These are phyloP conservation scores for Oxyria digyna DNA, from an alignment of 148 eudicot species.

Conservation along the genomic window DNA sequence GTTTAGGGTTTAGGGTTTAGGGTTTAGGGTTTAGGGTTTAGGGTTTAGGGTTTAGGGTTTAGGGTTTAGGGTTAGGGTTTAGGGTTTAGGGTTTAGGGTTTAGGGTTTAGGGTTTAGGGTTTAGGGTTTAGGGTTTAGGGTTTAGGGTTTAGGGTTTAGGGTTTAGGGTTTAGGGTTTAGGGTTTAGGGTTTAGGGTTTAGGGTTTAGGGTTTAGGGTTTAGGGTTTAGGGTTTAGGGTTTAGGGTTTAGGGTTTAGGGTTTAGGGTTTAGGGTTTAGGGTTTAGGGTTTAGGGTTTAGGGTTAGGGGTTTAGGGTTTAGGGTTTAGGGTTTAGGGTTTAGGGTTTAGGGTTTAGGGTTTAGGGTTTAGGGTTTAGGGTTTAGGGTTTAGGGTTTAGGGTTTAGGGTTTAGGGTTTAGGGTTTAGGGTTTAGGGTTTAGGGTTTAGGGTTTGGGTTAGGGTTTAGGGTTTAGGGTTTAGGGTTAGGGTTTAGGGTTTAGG, in stretches of 20 bases:
- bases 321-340: slow-evolving; percentile 18
- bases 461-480: slow-evolving; percentile 20
- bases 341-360: slow-evolving; percentile 22
- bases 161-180: slow-evolving; percentile 7
- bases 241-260: not conserved
- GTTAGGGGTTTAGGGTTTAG: no score
- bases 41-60: not conserved
- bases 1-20: not conserved
- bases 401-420: slow-evolving; percentile 18
- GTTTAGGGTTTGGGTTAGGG: slow-evolving; percentile 4
- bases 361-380: slow-evolving; percentile 7
- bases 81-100: not conserved
- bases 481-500: slow-evolving; percentile 19
- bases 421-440: slow-evolving; percentile 14
- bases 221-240: slow-evolving; percentile 8
- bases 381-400: slow-evolving; percentile 9
- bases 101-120: not conserved
- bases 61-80: not conserved
- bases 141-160: not conserved
- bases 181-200: slow-evolving; percentile 13
- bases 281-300: slow-evolving; percentile 10
- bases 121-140: slow-evolving; percentile 11
- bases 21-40: not conserved
- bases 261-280: slow-evolving; percentile 14
- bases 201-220: slow-evolving; percentile 12